phyloP scores from a whole-genome alignment of 352 stramenopile species.

The Aphanomyces stellatus region DNA sequence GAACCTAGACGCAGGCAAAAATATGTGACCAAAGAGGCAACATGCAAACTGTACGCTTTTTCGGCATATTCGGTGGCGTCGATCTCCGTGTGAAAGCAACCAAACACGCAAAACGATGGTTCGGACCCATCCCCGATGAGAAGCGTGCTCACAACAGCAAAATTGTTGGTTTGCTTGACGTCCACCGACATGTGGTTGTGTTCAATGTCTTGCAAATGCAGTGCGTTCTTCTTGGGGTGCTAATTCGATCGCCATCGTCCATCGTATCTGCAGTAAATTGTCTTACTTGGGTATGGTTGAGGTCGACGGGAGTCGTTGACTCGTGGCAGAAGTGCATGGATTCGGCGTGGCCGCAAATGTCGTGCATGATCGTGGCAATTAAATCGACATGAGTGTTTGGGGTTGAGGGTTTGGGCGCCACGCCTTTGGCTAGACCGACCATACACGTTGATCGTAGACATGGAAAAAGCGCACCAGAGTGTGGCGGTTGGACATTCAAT shows the following conservation, averaged over 20 bases:
- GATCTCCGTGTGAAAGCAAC: constrained; percentile 34
- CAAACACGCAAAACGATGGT: constrained; percentile 44
- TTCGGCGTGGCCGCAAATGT: not conserved
- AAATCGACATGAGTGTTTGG: no score
- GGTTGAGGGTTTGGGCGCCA: no score
- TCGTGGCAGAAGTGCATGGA: not conserved
- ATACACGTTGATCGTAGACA: no score
- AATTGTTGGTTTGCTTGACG: constrained; percentile 14
- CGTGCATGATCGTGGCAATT: not conserved
- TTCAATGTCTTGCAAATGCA: constrained; percentile 17
- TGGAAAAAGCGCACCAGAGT: not conserved
- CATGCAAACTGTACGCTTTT: not conserved
- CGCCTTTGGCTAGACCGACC: no score
- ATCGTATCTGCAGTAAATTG: not conserved
- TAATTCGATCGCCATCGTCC: not conserved
- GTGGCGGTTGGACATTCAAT: not conserved
- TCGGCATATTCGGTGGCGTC: constrained; percentile 33
- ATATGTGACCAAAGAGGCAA: no score
- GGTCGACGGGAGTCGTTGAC: not conserved
- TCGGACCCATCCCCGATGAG: constrained; percentile 42
- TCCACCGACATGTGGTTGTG: constrained; percentile 9
- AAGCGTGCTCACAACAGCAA: constrained; percentile 48
- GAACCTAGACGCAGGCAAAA: not conserved
- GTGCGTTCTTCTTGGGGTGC: not conserved
- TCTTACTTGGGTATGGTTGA: not conserved